A percentile compares a stretch with the other conserved stretches of the same genome.
Evolutionary conservation across 2,329 filamentous ascomycete species (phyloP).

Genomic region (Fusarium brevicatenulatum): DNA sequence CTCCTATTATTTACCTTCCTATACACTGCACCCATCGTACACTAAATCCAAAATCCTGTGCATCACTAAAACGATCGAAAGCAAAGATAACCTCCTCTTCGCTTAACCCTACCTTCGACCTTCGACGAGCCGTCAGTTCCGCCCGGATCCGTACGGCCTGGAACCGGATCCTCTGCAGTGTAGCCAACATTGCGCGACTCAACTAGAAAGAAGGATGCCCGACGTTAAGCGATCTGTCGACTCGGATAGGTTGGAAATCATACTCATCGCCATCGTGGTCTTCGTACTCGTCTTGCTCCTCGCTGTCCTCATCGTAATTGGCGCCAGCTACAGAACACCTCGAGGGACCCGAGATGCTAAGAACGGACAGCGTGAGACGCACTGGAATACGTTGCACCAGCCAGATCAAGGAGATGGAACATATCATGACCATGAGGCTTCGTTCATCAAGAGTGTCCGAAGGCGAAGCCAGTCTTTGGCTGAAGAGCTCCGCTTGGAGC

Average conservation of each 20-base stretch:
- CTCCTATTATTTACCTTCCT: not conserved
- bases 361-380: conserved; percentile 29
- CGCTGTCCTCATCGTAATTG: conserved; percentile 47
- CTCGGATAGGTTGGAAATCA: conserved; percentile 48
- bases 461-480: conserved; percentile 43
- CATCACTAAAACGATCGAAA: conserved; percentile 10
- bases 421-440: conserved; percentile 33
- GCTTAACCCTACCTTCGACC: not conserved
- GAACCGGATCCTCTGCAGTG: conserved; percentile 9
- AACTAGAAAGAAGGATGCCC: conserved; percentile 36
- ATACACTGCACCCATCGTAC: not conserved
- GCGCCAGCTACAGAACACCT: conserved; percentile 37
- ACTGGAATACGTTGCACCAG: conserved; percentile 31
- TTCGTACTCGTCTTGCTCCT: conserved; percentile 49
- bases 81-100: not conserved
- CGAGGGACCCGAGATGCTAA: conserved; percentile 20
- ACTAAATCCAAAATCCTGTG: conserved; percentile 12
- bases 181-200: not conserved
- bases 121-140: not conserved
- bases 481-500: conserved; percentile 40
- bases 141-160: not conserved
- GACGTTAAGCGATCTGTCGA: conserved; percentile 40
- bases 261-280: conserved; percentile 48
- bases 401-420: conserved; percentile 10
- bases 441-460: conserved; percentile 41